phyloP scores from a whole-genome alignment of 2,329 filamentous ascomycete genomes.

The Zymoseptoria pseudotritici region DNA sequence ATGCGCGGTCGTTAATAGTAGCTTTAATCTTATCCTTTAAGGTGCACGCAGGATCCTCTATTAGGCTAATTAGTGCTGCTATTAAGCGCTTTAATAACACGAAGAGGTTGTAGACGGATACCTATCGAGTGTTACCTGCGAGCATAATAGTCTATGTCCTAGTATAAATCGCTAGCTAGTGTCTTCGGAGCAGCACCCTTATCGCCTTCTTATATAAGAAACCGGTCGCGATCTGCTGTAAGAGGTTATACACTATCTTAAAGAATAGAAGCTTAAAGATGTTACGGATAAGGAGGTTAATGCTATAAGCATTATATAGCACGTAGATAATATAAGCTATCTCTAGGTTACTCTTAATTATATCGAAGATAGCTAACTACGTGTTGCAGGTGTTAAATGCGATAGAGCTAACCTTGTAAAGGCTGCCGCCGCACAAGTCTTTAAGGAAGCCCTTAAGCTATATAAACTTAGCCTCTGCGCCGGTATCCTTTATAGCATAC shows the following conservation, averaged over 20 bases:
- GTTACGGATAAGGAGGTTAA: not conserved
- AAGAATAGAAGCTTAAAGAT: not conserved
- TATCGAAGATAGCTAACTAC: not conserved
- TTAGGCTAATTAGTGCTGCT: not conserved
- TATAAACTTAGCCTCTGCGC: not conserved
- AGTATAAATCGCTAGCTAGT: not conserved
- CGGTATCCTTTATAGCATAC: not conserved
- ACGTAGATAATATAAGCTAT: not conserved
- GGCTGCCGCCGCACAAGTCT: not conserved
- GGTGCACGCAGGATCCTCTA: not conserved
- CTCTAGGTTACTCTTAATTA: not conserved
- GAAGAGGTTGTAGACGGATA: not conserved
- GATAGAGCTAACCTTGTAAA: not conserved
- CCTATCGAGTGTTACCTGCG: not conserved
- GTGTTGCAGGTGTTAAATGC: not conserved
- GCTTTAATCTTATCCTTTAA: not conserved
- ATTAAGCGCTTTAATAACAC: not conserved
- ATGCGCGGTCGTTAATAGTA: not conserved
- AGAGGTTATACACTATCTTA: not conserved
- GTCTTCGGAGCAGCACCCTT: no score
- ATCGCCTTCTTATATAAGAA: no score
- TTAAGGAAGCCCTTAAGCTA: not conserved
- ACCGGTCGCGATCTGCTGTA: no score
- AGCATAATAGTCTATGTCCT: not conserved
- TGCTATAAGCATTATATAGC: not conserved